phyloP scores from a whole-genome alignment of 805 yeast genomes.

The Saccharomycopsis vini region DNA sequence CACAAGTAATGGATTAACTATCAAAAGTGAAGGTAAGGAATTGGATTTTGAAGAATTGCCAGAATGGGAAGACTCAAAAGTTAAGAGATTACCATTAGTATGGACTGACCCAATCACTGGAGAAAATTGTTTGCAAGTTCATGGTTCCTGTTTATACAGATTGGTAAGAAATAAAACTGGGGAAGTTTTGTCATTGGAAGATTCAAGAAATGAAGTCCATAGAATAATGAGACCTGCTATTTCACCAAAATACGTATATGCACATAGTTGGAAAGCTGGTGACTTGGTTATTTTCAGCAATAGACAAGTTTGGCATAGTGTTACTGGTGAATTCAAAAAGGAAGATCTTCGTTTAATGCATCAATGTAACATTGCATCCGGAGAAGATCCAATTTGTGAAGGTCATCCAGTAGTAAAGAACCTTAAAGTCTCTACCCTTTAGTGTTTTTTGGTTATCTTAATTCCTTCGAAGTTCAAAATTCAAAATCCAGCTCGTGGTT shows the following conservation, averaged over 20 bases:
- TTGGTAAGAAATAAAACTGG: conserved; percentile 48
- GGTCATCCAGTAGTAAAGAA: conserved; percentile 15
- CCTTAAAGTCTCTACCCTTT: conserved; percentile 3
- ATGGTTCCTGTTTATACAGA: conserved; percentile 76
- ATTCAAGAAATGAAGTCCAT: conserved; percentile 67
- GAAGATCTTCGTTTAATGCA: conserved; percentile 84
- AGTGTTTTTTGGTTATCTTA: too few relatives aligned
- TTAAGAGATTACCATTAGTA: conserved; percentile 74
- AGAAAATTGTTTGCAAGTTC: conserved; percentile 76
- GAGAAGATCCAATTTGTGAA: conserved; percentile 47
- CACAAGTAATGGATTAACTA: conserved; percentile 78
- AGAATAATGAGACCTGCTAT: conserved; percentile 81
- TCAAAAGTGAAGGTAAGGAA: conserved; percentile 75
- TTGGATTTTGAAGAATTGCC: conserved; percentile 60
- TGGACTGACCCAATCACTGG: conserved; percentile 90
- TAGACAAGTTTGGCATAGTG: conserved; percentile 88
- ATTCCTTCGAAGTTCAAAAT: too few relatives aligned
- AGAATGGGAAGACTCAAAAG: conserved; percentile 70
- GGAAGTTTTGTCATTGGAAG: conserved; percentile 51
- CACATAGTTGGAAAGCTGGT: conserved; percentile 77
- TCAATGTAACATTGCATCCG: conserved; percentile 87
- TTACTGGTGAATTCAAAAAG: conserved; percentile 76
- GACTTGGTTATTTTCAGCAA: conserved; percentile 82
- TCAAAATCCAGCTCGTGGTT: too few relatives aligned
- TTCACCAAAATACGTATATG: conserved; percentile 61